These are phyloP conservation scores for Actinomortierella wolfii DNA, from an alignment of 371 early-diverging fungal genomes.

Conservation along the genomic window DNA sequence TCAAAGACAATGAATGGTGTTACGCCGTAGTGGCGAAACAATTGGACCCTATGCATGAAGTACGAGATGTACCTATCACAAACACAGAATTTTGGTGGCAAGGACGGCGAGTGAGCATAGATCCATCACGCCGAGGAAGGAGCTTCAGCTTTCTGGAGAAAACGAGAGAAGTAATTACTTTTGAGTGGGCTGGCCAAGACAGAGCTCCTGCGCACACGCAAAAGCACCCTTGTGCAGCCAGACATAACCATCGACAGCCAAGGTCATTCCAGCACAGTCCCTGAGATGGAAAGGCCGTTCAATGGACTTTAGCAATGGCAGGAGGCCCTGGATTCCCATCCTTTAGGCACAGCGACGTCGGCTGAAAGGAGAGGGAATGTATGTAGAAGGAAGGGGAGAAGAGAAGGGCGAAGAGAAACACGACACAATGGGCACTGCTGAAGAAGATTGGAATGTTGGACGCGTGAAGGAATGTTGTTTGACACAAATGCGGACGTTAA, in stretches of 20 bases:
- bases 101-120: background rate
- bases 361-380: too few species aligned
- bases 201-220: slow-evolving; percentile 79
- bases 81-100: background rate
- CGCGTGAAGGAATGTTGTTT: too few species aligned
- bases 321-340: slow-evolving; percentile 90
- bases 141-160: too few species aligned
- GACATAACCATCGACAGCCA: slow-evolving; percentile 93
- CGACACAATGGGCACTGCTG: too few species aligned
- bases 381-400: too few species aligned
- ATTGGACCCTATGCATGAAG: slow-evolving; percentile 72
- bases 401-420: too few species aligned
- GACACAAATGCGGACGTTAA: too few species aligned
- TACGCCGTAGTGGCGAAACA: slow-evolving; percentile 74
- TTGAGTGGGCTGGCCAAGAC: slow-evolving; percentile 61
- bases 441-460: too few species aligned
- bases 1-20: slow-evolving; percentile 96
- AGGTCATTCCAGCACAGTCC: slow-evolving; percentile 69
- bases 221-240: slow-evolving; percentile 93
- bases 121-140: background rate
- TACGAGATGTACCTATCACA: slow-evolving; percentile 71
- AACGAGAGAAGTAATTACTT: slow-evolving; percentile 50
- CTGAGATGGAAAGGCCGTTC: slow-evolving; percentile 67
- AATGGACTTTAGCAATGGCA: slow-evolving; percentile 78
- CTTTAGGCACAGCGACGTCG: too few species aligned